phyloP scores from a whole-genome alignment of 371 early-diverging fungal species.

The Apophysomyces variabilis region DNA sequence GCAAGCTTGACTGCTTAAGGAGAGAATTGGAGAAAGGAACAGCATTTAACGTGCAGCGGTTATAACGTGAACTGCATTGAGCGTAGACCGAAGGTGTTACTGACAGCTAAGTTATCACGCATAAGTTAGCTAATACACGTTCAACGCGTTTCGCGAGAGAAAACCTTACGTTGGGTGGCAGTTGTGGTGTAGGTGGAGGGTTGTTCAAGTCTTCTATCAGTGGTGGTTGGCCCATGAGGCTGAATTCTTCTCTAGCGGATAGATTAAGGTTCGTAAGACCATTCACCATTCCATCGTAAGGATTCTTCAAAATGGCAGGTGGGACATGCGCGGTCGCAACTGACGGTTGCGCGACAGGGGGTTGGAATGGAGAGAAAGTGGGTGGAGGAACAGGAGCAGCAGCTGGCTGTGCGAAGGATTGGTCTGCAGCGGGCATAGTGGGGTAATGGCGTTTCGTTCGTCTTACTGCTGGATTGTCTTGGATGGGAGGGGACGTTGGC shows the following conservation, averaged over 20 bases:
- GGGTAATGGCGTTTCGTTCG: slow-evolving; percentile 31
- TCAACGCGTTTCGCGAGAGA: neutral
- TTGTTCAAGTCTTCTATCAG: slow-evolving; percentile 50
- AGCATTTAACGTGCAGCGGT: slow-evolving; percentile 77
- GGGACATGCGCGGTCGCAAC: slow-evolving; percentile 3
- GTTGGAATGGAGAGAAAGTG: neutral
- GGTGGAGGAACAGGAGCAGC: slow-evolving; percentile 17
- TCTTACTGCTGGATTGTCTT: slow-evolving; percentile 6
- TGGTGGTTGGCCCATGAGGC: slow-evolving; percentile 59
- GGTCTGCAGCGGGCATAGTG: slow-evolving; percentile 17
- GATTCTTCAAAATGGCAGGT: neutral
- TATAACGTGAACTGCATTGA: slow-evolving; percentile 60
- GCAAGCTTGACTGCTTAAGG: slow-evolving; percentile 73
- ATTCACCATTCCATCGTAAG: slow-evolving; percentile 19
- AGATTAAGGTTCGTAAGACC: slow-evolving; percentile 31
- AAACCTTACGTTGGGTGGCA: slow-evolving; percentile 48
- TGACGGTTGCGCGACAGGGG: neutral
- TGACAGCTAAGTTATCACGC: slow-evolving; percentile 33
- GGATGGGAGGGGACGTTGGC: neutral
- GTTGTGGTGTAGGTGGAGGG: slow-evolving; percentile 37
- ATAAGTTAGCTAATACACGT: neutral
- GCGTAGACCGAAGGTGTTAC: slow-evolving; percentile 43
- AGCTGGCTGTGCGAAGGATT: slow-evolving; percentile 14
- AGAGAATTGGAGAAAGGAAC: slow-evolving; percentile 69
- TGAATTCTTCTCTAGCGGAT: slow-evolving; percentile 28